Evolutionary conservation across 1,284 basidiomycete species (phyloP).

Genomic region (Cerrena zonata): DNA sequence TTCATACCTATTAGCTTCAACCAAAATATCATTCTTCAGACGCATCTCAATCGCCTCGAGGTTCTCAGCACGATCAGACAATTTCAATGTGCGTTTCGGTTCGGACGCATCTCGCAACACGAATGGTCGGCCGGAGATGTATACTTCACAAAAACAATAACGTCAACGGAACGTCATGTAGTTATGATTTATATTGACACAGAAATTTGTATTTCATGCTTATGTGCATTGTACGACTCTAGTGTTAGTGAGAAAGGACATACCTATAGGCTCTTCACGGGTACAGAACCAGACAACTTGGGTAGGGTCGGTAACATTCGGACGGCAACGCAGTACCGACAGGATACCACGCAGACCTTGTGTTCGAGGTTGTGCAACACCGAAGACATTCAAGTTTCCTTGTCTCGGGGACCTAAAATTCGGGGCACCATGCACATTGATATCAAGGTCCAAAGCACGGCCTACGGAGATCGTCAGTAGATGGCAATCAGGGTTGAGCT

Average conservation of each 20-base stretch:
- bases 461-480: too few relatives aligned
- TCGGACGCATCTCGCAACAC: slow-evolving; percentile 90
- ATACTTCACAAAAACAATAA: slow-evolving; percentile 55
- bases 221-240: slow-evolving; percentile 8
- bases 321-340: slow-evolving; percentile 78
- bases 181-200: too few relatives aligned
- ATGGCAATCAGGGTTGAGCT: too few relatives aligned
- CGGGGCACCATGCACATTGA: slow-evolving; percentile 90
- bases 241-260: too few relatives aligned
- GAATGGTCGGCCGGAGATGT: slow-evolving; percentile 91
- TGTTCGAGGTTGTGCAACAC: slow-evolving; percentile 90
- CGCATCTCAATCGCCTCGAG: slow-evolving; percentile 91
- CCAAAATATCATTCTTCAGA: slow-evolving; percentile 89
- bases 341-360: slow-evolving; percentile 90
- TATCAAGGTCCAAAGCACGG: slow-evolving; percentile 83
- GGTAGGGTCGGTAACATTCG: slow-evolving; percentile 53
- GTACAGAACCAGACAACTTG: slow-evolving; percentile 83
- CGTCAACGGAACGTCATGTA: too few relatives aligned
- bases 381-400: slow-evolving; percentile 82
- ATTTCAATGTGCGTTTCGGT: slow-evolving; percentile 73
- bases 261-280: slow-evolving; percentile 77
- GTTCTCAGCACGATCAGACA: slow-evolving; percentile 91
- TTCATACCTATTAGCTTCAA: slow-evolving; percentile 73
- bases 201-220: too few relatives aligned
- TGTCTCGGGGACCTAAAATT: slow-evolving; percentile 85